Percentiles rank a stretch among this genome's conserved stretches.
Evolutionary conservation across 768 basidiomycete genomes (phyloP).

Genomic region (Boletus bicolor): DNA sequence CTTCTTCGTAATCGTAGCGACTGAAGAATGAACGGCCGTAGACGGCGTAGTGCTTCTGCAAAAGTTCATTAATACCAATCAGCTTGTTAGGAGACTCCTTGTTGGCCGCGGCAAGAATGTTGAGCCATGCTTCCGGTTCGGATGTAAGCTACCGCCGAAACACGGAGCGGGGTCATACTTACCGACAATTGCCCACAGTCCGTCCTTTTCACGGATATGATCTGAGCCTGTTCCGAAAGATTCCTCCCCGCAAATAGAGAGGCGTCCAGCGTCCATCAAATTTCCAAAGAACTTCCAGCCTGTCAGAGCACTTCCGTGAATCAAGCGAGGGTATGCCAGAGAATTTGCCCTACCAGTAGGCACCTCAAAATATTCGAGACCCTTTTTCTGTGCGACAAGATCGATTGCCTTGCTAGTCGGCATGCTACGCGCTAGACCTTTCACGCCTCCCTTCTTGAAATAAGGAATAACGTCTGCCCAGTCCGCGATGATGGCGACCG

Average conservation of each 20-base stretch:
- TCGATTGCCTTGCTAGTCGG: constrained; percentile 97
- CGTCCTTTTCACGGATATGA: constrained; percentile 99
- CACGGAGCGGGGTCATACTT: constrained; percentile 28
- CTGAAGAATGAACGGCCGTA: constrained; percentile 99
- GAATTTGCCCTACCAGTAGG: constrained; percentile 69
- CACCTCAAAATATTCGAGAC: constrained; percentile 90
- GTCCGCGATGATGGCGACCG: constrained; percentile 97
- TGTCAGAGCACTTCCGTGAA: constrained; percentile 28
- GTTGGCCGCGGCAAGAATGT: constrained; percentile 92
- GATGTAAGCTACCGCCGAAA: constrained; percentile 5
- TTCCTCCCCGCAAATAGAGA: constrained; percentile 99
- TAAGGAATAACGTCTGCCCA: constrained; percentile 93
- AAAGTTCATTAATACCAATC: constrained; percentile 87
- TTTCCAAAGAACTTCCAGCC: constrained; percentile 99
- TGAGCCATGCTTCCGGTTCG: constrained; percentile 77
- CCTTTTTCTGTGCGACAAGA: constrained; percentile 91
- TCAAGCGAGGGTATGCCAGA: background rate
- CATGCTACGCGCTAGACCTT: constrained; percentile 96
- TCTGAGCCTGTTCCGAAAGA: constrained; percentile 99
- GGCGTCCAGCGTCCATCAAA: constrained; percentile 96
- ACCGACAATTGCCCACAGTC: constrained; percentile 96
- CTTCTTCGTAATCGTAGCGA: constrained; percentile 99
- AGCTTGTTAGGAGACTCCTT: constrained; percentile 68
- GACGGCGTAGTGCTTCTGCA: constrained; percentile 80
- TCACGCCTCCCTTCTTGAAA: constrained; percentile 85